Evolutionary conservation across 2,329 filamentous ascomycete genomes (phyloP), one percentile per base, ranked within the genome.

Genomic region (Stylonectria norvegica): DNA sequence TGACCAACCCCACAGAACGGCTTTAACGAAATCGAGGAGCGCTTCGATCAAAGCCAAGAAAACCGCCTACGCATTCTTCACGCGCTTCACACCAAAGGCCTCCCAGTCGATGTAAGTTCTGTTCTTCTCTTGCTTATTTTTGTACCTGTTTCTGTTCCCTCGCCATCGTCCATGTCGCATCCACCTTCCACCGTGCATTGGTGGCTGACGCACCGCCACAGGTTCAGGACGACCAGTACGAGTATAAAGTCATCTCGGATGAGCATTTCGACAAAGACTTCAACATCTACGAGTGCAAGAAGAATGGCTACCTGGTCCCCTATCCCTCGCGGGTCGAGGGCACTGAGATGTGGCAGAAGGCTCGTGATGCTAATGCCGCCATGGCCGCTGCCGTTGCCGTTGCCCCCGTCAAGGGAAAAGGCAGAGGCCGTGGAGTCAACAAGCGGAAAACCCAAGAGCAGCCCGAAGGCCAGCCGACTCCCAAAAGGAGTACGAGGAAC

Each of bases 381-480:
- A 65, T 61, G 38, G 63, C 57, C 17, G 54, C 57, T 23, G 50
- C 57, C 11, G 50, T 53, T 27, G 45, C 57, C 19, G 45, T 52
- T 39, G 54, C 53, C 20, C 49, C 56, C 23, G 55, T 47, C 47
- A 64, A 49, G 45, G 57, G 43, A 53, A 60, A 55, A 58, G 65
- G 58, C 36, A 58, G 49, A 52, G 65, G 52, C 32, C 64, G 55
- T 34, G 62, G 56, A 22, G 56, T 54, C 38, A 59, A 54, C 45
- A 80, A 79, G 62, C 71, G 76, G 17, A 76, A 70, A 52, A 69
- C 75, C 5, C 70, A 68, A 11, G 71, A 69, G 19, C 70, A 73
- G 44, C 66, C 65, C 1, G 74, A 77, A 15, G 69, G 67, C 16
- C 70, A 74, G 47, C 70, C 71, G 1, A 67, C 68, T 2, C 63